Conservation (phyloP, 768 basidiomycete genomes). For the Lentinula detonsa region DNA sequence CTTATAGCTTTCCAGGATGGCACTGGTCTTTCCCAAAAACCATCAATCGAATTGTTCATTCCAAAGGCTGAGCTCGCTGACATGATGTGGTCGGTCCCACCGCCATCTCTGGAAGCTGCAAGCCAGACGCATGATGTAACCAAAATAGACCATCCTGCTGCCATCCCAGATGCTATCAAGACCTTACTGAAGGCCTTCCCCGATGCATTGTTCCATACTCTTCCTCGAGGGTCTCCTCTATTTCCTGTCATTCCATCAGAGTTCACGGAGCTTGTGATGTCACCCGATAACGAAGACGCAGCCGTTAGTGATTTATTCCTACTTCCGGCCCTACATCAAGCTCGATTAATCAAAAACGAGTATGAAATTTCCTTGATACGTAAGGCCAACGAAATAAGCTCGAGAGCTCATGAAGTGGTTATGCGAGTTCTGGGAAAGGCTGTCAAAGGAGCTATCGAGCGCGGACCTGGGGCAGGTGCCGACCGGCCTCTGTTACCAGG, state of each 20-base stretch:
- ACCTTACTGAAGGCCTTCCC: slow-evolving; percentile 42
- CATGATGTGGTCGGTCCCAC: slow-evolving; percentile 87
- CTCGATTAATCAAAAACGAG: slow-evolving; percentile 72
- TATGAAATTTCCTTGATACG: slow-evolving; percentile 71
- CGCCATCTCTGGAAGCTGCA: slow-evolving; percentile 55
- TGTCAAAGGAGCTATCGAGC: slow-evolving; percentile 47
- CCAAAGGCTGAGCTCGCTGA: slow-evolving; percentile 68
- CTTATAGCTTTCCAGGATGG: slow-evolving; percentile 52
- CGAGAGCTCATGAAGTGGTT: slow-evolving; percentile 83
- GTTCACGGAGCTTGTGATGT: slow-evolving; percentile 31
- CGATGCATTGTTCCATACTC: slow-evolving; percentile 58
- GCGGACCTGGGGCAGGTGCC: slow-evolving; percentile 36
- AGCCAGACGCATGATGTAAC: slow-evolving; percentile 48
- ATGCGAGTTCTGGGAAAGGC: slow-evolving; percentile 86
- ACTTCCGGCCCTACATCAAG: slow-evolving; percentile 70
- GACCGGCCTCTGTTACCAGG: slow-evolving; percentile 55
- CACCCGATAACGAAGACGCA: slow-evolving; percentile 24
- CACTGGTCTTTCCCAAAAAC: slow-evolving; percentile 32
- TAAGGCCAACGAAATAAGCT: slow-evolving; percentile 81
- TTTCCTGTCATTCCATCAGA: slow-evolving; percentile 46
- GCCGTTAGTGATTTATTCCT: slow-evolving; percentile 58
- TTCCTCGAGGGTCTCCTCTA: slow-evolving; percentile 45
- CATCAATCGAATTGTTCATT: slow-evolving; percentile 65
- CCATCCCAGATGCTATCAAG: slow-evolving; percentile 40
- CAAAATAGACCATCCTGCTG: slow-evolving; percentile 41